These are phyloP conservation scores for Mycena kentingensis DNA, from an alignment of 768 basidiomycete species.

Conservation along the genomic window DNA sequence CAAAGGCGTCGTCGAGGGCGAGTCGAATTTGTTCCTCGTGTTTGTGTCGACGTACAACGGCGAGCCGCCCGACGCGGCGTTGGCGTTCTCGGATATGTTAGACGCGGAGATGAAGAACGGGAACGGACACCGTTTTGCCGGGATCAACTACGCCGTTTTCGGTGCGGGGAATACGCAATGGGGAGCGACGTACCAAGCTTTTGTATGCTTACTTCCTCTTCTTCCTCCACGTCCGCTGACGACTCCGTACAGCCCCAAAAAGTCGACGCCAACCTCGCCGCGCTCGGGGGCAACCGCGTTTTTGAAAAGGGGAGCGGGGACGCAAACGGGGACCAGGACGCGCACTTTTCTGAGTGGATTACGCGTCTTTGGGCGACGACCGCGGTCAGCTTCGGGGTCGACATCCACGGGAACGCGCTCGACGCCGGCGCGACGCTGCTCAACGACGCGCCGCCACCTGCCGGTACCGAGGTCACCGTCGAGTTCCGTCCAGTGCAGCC, in stretches of 20 bases:
- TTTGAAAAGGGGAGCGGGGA: constrained; percentile 21
- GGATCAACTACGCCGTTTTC: constrained; percentile 20
- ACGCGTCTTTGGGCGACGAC: constrained; percentile 18
- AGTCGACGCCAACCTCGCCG: constrained; percentile 15
- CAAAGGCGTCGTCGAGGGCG: neutral
- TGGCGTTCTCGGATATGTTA: constrained; percentile 13
- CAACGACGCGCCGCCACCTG: neutral
- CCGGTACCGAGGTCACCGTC: constrained; percentile 8
- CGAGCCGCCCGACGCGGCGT: constrained; percentile 17
- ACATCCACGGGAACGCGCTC: constrained; percentile 1
- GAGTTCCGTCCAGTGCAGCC: constrained; percentile 7
- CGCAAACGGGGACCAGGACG: constrained; percentile 17
- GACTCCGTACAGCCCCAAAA: constrained; percentile 14
- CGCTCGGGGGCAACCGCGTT: constrained; percentile 19
- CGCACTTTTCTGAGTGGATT: constrained; percentile 16
- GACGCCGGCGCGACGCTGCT: constrained; percentile 4
- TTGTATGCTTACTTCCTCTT: constrained; percentile 3
- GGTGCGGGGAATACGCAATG: constrained; percentile 21
- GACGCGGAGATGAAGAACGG: constrained; percentile 16
- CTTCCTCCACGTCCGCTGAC: no score
- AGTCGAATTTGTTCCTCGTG: constrained; percentile 15
- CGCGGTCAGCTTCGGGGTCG: constrained; percentile 17
- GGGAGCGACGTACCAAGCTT: constrained; percentile 19
- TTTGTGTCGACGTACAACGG: constrained; percentile 22
- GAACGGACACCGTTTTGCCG: constrained; percentile 7